Percentiles rank a stretch among this genome's conserved stretches.
Evolutionary conservation across 1,139 yeast species (phyloP).

Genomic region (Yamadazyma kanchanaburiensis): DNA sequence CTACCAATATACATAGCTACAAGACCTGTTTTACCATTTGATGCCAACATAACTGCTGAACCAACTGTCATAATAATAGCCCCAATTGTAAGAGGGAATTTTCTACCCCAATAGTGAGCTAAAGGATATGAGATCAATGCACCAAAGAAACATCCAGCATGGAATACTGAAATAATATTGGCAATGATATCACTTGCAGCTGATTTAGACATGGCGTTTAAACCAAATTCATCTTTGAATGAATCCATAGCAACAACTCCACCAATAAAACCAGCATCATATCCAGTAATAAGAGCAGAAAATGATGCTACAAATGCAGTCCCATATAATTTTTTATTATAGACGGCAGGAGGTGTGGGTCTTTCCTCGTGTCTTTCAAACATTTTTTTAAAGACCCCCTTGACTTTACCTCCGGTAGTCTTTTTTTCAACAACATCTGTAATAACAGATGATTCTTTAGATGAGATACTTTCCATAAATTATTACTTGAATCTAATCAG

Average conservation of each 20-base stretch:
- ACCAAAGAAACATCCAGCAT: constrained; percentile 44
- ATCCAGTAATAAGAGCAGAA: constrained; percentile 37
- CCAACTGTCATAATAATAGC: constrained; percentile 35
- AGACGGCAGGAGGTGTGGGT: constrained; percentile 32
- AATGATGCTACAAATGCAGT: constrained; percentile 41
- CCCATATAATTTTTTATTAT: constrained; percentile 31
- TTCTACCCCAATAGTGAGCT: constrained; percentile 35
- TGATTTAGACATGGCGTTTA: constrained; percentile 18
- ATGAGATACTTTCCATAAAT: constrained; percentile 2
- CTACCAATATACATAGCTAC: constrained; percentile 43
- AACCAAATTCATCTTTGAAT: constrained; percentile 33
- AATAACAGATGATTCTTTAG: constrained; percentile 1
- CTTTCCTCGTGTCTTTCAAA: constrained; percentile 5
- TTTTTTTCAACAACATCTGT: neutral
- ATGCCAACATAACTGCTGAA: constrained; percentile 40
- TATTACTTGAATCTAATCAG: too few relatives aligned
- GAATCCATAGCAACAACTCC: constrained; percentile 40
- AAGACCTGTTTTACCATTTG: constrained; percentile 25
- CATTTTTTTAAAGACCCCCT: constrained; percentile 3
- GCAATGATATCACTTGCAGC: constrained; percentile 26
- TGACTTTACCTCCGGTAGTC: constrained; percentile 1
- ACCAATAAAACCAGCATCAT: constrained; percentile 44
- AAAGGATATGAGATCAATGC: constrained; percentile 39
- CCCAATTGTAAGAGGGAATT: constrained; percentile 31
- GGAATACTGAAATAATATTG: constrained; percentile 41